Conservation (phyloP, 2,329 filamentous ascomycete species). For the Cladosporium sp. region DNA sequence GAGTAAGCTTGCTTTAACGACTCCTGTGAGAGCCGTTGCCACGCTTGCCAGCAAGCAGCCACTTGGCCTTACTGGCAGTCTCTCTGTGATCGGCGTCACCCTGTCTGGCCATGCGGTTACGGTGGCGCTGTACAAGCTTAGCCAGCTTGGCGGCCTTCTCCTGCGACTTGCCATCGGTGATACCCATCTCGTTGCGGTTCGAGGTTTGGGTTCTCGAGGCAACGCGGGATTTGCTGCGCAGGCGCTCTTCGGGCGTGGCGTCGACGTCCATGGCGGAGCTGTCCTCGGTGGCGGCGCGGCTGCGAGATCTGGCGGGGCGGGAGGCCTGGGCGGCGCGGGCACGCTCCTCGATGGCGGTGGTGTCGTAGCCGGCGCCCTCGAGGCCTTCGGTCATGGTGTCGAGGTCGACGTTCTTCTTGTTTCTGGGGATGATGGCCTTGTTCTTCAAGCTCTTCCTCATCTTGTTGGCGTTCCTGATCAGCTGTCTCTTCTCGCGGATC, state of each 20-base stretch:
- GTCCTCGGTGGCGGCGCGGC: slow-evolving; percentile 52
- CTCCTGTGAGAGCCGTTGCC: slow-evolving; percentile 83
- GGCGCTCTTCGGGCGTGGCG: slow-evolving; percentile 32
- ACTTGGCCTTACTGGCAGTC: slow-evolving; percentile 76
- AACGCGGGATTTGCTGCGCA: slow-evolving; percentile 59
- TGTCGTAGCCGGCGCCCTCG: slow-evolving; percentile 80
- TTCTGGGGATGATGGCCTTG: slow-evolving; percentile 85
- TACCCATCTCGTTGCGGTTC: slow-evolving; percentile 73
- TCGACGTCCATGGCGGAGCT: slow-evolving; percentile 70
- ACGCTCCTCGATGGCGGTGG: slow-evolving; percentile 67
- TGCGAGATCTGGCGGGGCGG: slow-evolving; percentile 62
- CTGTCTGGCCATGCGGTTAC: slow-evolving; percentile 96
- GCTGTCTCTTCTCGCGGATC: slow-evolving; percentile 88
- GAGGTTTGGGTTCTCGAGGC: slow-evolving; percentile 60
- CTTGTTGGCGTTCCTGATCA: slow-evolving; percentile 90
- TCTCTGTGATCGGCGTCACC: slow-evolving; percentile 94
- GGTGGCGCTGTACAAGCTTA: slow-evolving; percentile 94
- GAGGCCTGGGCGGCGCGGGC: slow-evolving; percentile 58
- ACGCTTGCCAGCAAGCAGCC: slow-evolving; percentile 90
- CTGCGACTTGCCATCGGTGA: slow-evolving; percentile 62
- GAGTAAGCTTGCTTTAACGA: too few species aligned
- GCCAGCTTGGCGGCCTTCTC: slow-evolving; percentile 79
- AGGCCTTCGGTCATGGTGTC: slow-evolving; percentile 84
- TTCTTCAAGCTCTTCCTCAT: slow-evolving; percentile 98
- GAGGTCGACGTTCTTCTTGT: slow-evolving; percentile 72